Evolutionary conservation across 2,329 filamentous ascomycete genomes (phyloP), one percentile per base, ranked within the genome.

Genomic region (Dothideomycetes sp.): DNA sequence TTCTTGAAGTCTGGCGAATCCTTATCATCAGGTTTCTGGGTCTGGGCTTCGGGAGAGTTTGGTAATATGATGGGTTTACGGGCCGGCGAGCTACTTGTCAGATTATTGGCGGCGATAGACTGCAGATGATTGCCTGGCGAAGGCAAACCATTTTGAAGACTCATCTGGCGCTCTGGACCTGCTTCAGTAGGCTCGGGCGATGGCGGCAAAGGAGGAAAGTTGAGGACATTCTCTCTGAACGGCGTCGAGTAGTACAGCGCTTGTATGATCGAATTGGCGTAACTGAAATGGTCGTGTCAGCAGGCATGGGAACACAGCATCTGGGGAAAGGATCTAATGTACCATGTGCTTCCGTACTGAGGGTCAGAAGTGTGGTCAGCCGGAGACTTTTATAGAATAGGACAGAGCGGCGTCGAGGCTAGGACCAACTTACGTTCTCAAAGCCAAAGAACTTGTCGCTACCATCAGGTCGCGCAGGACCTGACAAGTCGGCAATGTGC

Each of bases 401-500:
- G 31, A 3, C 9, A 3, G 41, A 46, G 29, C 15, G 16, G 9
- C n/a, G n/a, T n/a, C n/a, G n/a, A n/a, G n/a, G n/a, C n/a, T n/a
- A n/a, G n/a, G 24, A 8, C 32, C 27, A 20, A 70, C 84, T 65
- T 72, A 96, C 89, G 67, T 98, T 98, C 65, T 98, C 91, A 61
- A 96, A 82, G 12, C 91, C 91, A 65, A 93, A 96, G 68, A 94
- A 98, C 68, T 94, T 94, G 68, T 96, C 91, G 59, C 84, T 94
- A 40, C 91, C 91, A 64, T 96, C 88, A 51, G 74, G 70, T 55
- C 86, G 79, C 51, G 93, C 67, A 2, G 88, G 79, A 3, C 87
- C 88, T 45, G 84, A 79, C 61, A 87, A 82, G 62, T 85, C 82
- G 53, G 79, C 74, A 22, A 98, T 72, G 71, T 93, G 82, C 69